Conservation (phyloP, 1,139 yeast species). For the Suhomyces coccinellae region DNA sequence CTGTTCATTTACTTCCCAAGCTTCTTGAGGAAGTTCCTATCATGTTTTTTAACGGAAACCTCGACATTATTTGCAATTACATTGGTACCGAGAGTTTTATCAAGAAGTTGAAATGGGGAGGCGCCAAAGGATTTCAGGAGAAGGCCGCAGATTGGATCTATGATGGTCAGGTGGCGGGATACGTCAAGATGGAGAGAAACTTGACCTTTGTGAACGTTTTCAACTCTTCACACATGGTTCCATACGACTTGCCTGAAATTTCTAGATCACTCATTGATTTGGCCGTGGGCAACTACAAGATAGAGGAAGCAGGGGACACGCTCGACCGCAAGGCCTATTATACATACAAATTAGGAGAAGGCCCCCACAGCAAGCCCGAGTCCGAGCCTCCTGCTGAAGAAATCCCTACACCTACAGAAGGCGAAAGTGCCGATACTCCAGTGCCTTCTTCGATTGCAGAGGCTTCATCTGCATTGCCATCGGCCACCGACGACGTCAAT, state of each 20-base stretch:
- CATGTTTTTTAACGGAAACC: constrained; percentile 80
- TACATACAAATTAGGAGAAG: constrained; percentile 37
- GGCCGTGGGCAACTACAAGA: constrained; percentile 36
- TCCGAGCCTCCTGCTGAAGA: constrained; percentile 3
- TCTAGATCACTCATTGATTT: constrained; percentile 70
- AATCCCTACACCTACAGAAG: constrained; percentile 1
- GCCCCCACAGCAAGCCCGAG: constrained; percentile 11
- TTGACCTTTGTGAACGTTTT: constrained; percentile 73
- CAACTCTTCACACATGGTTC: constrained; percentile 93
- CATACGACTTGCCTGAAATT: constrained; percentile 73
- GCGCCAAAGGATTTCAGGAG: constrained; percentile 55
- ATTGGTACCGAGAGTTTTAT: constrained; percentile 73
- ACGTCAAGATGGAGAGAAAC: constrained; percentile 58
- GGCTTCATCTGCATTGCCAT: background rate
- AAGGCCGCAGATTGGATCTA: constrained; percentile 54
- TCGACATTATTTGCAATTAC: constrained; percentile 86
- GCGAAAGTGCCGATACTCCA: background rate
- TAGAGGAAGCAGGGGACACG: constrained; percentile 14
- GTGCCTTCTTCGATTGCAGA: background rate
- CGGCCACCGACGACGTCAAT: background rate
- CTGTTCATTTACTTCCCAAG: constrained; percentile 65
- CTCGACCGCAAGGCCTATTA: constrained; percentile 19
- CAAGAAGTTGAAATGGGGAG: constrained; percentile 66
- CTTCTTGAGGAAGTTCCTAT: constrained; percentile 63
- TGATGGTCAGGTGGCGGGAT: constrained; percentile 50